Base-by-base conservation (phyloP, 2,329 filamentous ascomycete species). In the Penicillium expansum region DNA sequence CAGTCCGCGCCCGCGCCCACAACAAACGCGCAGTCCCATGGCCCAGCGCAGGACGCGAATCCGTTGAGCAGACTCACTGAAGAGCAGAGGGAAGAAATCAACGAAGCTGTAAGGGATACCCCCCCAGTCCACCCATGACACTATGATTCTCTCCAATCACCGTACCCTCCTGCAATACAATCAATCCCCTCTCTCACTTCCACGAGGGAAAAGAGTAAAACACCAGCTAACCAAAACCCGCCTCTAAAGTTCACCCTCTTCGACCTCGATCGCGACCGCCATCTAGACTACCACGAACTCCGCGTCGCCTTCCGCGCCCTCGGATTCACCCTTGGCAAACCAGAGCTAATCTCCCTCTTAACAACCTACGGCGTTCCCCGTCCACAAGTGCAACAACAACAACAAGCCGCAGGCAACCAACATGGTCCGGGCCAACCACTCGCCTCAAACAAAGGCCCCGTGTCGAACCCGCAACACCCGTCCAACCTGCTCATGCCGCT, bases 231-330 rank as follows among this genome's bases (percentile, higher is more conserved):
- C 18, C n/a, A 41, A 47, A 4, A 16, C 16, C 30, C n/a, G 2
- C 9, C 2, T 20, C 6, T 5, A 50, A 41, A 96, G 89, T 97
- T 97, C 76, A 87, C 88, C 60, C 86, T 97, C 63, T 97, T 99
- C 82, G 94, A 97, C 74, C 89, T 96, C 70, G 93, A 97, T 81
- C 93, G 95, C 74, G 92, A 97, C 78, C 85, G 87, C 45, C 87
- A 90, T 75, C 91, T 99, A 71, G 93, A 97, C 79, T 97, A 96
- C 80, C 94, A 97, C 79, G 94, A 99, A 78, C 90, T 97, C 73
- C 93, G 94, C 76, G 94, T 97, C 77, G 92, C 93, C 59, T 87
- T 97, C 68, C 94, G 95, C 73, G 94, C 94, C 4, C 86, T 99
- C 1, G 94, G 94, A 62, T 97, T 97, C 79, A 91, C 95, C 69